A percentile compares a stretch with the other conserved stretches of the same genome.
phyloP scores from a whole-genome alignment of 1,139 yeast species.

The Yamadazyma atlantica region DNA sequence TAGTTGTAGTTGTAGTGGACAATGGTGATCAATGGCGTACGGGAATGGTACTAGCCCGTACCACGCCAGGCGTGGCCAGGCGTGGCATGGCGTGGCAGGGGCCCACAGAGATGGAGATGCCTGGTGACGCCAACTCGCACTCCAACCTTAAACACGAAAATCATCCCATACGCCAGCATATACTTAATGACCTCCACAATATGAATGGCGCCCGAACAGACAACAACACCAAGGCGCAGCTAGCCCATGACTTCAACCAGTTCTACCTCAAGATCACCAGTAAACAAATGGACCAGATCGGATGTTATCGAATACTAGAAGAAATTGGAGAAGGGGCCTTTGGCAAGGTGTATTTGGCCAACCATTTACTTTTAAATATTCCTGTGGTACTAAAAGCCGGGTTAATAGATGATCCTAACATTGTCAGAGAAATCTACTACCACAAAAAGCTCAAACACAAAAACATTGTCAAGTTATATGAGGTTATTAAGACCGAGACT shows the following conservation, averaged over 20 bases:
- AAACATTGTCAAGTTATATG: slow-evolving; percentile 81
- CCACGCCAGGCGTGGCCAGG: too few relatives aligned
- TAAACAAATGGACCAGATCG: slow-evolving; percentile 59
- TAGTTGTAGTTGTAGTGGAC: too few relatives aligned
- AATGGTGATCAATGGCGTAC: too few relatives aligned
- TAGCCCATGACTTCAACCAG: slow-evolving; percentile 65
- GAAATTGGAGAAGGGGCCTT: slow-evolving; percentile 90
- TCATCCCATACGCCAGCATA: too few relatives aligned
- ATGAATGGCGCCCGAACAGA: too few relatives aligned
- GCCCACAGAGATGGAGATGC: too few relatives aligned
- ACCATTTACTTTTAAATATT: slow-evolving; percentile 67
- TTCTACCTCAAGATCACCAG: slow-evolving; percentile 57
- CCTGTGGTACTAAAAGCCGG: slow-evolving; percentile 89
- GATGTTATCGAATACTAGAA: slow-evolving; percentile 68
- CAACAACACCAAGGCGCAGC: slow-evolving; percentile 38
- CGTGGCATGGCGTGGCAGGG: too few relatives aligned
- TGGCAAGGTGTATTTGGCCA: slow-evolving; percentile 87
- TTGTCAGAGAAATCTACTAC: slow-evolving; percentile 90
- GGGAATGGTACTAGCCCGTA: too few relatives aligned
- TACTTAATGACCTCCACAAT: too few relatives aligned
- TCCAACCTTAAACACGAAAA: too few relatives aligned
- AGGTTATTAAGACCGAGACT: slow-evolving; percentile 77
- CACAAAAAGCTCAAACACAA: slow-evolving; percentile 84
- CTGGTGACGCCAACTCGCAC: too few relatives aligned
- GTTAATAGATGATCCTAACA: slow-evolving; percentile 75